These are phyloP conservation scores for Yamadazyma sp. DNA, from an alignment of 1,139 yeast species.

Conservation along the genomic window DNA sequence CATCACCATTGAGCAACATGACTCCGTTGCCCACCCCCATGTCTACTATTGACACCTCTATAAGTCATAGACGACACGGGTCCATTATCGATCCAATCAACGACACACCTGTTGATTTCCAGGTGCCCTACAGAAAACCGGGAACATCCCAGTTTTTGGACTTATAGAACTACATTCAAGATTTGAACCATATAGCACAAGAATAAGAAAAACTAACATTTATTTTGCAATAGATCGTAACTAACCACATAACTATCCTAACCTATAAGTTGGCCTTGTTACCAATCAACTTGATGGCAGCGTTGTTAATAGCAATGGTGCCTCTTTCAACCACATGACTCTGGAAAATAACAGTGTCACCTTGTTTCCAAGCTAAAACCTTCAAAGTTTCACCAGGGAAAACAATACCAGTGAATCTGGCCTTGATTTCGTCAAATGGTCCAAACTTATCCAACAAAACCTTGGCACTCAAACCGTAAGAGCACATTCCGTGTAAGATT, in stretches of 20 bases:
- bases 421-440: conserved; percentile 80
- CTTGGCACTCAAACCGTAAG: conserved; percentile 81
- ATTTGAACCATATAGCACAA: no score
- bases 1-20: conserved; percentile 36
- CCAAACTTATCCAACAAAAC: conserved; percentile 80
- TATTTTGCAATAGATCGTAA: no score
- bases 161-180: neutral
- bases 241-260: no score
- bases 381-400: conserved; percentile 94
- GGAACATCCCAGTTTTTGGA: conserved; percentile 1
- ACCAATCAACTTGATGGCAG: conserved; percentile 70
- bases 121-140: conserved; percentile 1
- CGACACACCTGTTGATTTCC: conserved; percentile 43
- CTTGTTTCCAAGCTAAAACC: conserved; percentile 81
- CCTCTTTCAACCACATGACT: conserved; percentile 80
- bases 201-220: no score
- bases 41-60: conserved; percentile 25
- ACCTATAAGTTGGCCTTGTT: conserved; percentile 45
- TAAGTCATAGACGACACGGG: conserved; percentile 13
- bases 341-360: conserved; percentile 73
- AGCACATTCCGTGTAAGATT: conserved; percentile 89
- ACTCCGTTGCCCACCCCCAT: conserved; percentile 35
- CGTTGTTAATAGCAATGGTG: conserved; percentile 78
- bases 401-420: conserved; percentile 86
- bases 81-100: conserved; percentile 40